Percentiles rank a stretch among this genome's conserved stretches.
Evolutionary conservation across 2,329 filamentous ascomycete genomes (phyloP).

Genomic region (Neofusicoccum kwambonambiense): DNA sequence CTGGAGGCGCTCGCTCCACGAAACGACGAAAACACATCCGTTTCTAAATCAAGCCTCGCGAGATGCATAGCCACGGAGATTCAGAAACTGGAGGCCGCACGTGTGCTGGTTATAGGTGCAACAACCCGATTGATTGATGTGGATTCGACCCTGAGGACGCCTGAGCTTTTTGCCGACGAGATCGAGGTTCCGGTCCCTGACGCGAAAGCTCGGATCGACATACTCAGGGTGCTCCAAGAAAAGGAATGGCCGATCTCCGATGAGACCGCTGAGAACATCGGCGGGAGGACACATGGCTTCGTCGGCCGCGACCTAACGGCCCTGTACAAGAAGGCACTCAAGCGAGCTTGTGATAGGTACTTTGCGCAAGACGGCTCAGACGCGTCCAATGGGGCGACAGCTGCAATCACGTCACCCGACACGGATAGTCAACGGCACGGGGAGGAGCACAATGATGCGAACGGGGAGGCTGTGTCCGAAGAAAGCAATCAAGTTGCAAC

Average conservation of each 20-base stretch:
- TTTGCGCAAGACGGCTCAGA: not conserved
- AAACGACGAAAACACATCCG: conserved; percentile 42
- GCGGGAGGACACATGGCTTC: conserved; percentile 80
- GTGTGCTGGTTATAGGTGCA: conserved; percentile 72
- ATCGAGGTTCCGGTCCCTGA: conserved; percentile 79
- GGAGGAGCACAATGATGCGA: not conserved
- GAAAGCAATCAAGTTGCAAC: conserved; percentile 22
- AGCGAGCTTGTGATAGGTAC: conserved; percentile 5
- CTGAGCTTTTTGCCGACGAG: conserved; percentile 63
- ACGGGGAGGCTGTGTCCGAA: not conserved
- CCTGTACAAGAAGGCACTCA: conserved; percentile 40
- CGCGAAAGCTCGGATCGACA: conserved; percentile 66
- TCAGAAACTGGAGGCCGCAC: conserved; percentile 31
- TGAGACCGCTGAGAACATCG: conserved; percentile 58
- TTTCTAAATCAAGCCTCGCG: not conserved
- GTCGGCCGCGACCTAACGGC: conserved; percentile 74
- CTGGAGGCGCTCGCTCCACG: conserved; percentile 69
- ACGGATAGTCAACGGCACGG: not conserved
- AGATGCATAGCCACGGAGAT: conserved; percentile 15
- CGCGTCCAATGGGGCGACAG: not conserved
- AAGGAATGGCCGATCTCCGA: conserved; percentile 37
- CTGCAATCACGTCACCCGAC: not conserved
- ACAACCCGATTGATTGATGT: conserved; percentile 72
- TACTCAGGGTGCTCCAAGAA: conserved; percentile 52
- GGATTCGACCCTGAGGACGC: conserved; percentile 64